Evolutionary conservation across 352 stramenopile species (phyloP).

Genomic region (Globisporangium camurandrum): DNA sequence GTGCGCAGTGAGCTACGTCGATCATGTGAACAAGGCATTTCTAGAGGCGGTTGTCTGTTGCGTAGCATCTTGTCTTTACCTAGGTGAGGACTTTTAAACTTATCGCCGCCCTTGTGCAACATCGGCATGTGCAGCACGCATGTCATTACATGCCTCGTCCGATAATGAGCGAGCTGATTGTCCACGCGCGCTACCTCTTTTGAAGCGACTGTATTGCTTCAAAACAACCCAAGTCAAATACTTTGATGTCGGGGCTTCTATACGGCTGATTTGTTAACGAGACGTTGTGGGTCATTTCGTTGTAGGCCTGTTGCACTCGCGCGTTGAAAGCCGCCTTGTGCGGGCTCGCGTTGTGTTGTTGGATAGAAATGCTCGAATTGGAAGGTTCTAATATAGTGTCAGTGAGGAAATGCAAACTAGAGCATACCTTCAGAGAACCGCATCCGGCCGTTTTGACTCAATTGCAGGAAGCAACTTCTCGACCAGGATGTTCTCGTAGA

Average conservation of each 20-base stretch:
- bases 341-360: conserved; percentile 7
- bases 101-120: background rate
- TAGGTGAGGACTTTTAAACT: background rate
- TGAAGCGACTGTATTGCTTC: conserved; percentile 3
- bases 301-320: too few species aligned
- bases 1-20: background rate
- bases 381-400: background rate
- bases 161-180: background rate
- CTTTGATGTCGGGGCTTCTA: conserved; percentile 1
- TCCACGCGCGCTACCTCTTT: background rate
- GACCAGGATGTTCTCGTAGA: background rate
- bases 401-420: background rate
- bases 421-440: background rate
- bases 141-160: background rate
- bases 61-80: background rate
- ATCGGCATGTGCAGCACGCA: background rate
- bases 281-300: background rate
- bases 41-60: background rate
- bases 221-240: conserved; percentile 3
- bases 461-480: background rate
- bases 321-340: too few species aligned
- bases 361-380: background rate
- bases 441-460: background rate
- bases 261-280: conserved; percentile 1
- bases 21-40: background rate